These are phyloP conservation scores for Lachancea waltii DNA, from an alignment of 805 yeast species.

Conservation along the genomic window DNA sequence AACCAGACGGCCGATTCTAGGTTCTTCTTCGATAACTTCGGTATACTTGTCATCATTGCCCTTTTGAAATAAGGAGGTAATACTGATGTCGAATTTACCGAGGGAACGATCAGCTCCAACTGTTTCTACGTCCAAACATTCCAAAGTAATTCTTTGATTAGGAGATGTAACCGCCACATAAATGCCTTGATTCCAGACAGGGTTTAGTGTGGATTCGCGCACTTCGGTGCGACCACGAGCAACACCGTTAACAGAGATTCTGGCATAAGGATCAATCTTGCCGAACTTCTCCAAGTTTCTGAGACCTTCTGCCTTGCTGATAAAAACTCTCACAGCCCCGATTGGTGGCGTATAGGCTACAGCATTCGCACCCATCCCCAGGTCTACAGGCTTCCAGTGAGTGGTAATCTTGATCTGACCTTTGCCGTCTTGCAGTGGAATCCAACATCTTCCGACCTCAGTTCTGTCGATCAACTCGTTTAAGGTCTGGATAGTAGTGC, in stretches of 20 bases:
- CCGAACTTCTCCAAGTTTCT: slow-evolving; percentile 86
- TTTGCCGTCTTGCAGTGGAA: slow-evolving; percentile 56
- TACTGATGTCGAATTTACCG: slow-evolving; percentile 70
- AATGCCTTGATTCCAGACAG: slow-evolving; percentile 77
- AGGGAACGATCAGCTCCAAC: slow-evolving; percentile 76
- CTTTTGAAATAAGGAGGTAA: slow-evolving; percentile 60
- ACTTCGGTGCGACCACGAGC: slow-evolving; percentile 73
- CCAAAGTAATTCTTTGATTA: slow-evolving; percentile 74
- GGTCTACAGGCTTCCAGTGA: slow-evolving; percentile 79
- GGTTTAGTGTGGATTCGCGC: slow-evolving; percentile 58
- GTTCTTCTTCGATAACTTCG: slow-evolving; percentile 49
- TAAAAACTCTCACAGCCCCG: slow-evolving; percentile 75
- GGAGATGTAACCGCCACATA: slow-evolving; percentile 79
- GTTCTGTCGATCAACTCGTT: slow-evolving; percentile 68
- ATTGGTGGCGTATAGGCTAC: slow-evolving; percentile 90
- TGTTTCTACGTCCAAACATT: slow-evolving; percentile 86
- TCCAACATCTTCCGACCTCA: slow-evolving; percentile 73
- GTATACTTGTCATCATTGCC: slow-evolving; percentile 53
- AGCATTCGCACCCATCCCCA: slow-evolving; percentile 60
- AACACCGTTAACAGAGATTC: slow-evolving; percentile 70
- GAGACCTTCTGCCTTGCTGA: slow-evolving; percentile 66
- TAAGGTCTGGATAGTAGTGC: slow-evolving; percentile 52
- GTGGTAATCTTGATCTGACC: slow-evolving; percentile 71
- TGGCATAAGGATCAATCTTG: slow-evolving; percentile 84
- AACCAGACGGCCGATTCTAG: slow-evolving; percentile 56